Evolutionary conservation across 1,284 basidiomycete species (phyloP), one percentile per base, ranked within the genome.

Genomic region (Pyrrhoderma lamaoense): DNA sequence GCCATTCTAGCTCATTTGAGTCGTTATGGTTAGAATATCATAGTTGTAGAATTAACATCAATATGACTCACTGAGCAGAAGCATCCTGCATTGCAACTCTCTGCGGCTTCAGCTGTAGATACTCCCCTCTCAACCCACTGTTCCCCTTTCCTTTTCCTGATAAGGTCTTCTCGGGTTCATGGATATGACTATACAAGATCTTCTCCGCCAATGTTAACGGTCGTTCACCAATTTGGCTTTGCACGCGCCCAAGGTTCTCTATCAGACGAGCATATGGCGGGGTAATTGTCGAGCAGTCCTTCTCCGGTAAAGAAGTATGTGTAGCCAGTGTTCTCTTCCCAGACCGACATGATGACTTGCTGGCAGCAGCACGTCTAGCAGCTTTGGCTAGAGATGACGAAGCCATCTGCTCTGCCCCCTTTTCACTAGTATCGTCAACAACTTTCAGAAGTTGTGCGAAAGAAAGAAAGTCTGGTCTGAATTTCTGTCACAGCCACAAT

Each of bases 41-140:
- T 5, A 40, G n/a, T 8, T 40, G 16, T 40, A 18, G 9, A 40
- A 36, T 8, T 23, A 8, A 44, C 5, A 52, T 18, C 42, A 14
- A 35, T 9, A 3, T 35, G 16, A 69, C 82, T 67, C 68, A 89
- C 87, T 99, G 96, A 45, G 96, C 96, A 45, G 93, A 97, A 40
- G 96, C 96, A 70, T 98, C 93, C 67, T 99, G 96, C 92, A 99
- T 97, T 31, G 96, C 96, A 21, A 99, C 93, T 57, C 96, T 76
- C 68, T 98, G 89, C 4, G 95, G 93, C 55, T 74, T 76, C 39
- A 99, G 79, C 68, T 93, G 93, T 49, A 98, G 75, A 69, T 99
- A 97, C 22, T 94, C 84, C 36, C 95, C 95, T 59, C 95, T 76
- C 39, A 93, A 76, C 19, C 38, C 21, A 8, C 38, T 40, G 14